phyloP scores from a whole-genome alignment of 192 early-diverging fungal genomes.

The Entomortierella beljakovae region DNA sequence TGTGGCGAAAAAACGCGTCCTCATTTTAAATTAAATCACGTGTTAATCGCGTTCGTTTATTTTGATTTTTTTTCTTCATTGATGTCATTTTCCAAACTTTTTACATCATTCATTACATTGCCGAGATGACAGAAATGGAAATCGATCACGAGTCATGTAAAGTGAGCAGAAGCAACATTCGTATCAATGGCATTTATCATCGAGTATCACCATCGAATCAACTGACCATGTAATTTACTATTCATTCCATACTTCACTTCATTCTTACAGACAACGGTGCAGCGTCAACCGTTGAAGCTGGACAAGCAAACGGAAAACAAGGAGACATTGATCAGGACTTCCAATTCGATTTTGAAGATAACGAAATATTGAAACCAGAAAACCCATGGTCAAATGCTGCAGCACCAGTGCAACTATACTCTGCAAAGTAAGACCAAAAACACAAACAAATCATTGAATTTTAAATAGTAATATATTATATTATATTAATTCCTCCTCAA shows the following conservation, averaged over 20 bases:
- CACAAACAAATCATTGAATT: too few species aligned
- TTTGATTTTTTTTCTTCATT: constrained; percentile 3
- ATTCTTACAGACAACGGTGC: background rate
- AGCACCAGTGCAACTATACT: background rate
- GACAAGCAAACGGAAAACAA: constrained; percentile 11
- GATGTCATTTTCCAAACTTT: background rate
- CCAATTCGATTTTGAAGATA: constrained; percentile 32
- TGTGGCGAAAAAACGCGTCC: constrained; percentile 5
- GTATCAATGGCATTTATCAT: background rate
- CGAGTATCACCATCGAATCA: background rate
- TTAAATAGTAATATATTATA: too few species aligned
- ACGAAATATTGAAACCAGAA: constrained; percentile 1
- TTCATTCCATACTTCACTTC: background rate
- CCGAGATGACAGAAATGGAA: constrained; percentile 34
- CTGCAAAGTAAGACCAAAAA: constrained; percentile 5
- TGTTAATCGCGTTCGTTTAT: constrained; percentile 5
- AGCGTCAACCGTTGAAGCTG: constrained; percentile 17
- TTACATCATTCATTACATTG: background rate
- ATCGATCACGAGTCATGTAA: constrained; percentile 21
- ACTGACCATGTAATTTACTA: too few species aligned
- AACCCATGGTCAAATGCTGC: constrained; percentile 9
- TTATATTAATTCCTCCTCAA: too few species aligned
- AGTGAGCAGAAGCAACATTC: constrained; percentile 5
- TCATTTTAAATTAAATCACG: constrained; percentile 21
- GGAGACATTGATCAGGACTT: constrained; percentile 28